Conservation (phyloP, 805 yeast genomes). For the Pichia sporocuriosa region DNA sequence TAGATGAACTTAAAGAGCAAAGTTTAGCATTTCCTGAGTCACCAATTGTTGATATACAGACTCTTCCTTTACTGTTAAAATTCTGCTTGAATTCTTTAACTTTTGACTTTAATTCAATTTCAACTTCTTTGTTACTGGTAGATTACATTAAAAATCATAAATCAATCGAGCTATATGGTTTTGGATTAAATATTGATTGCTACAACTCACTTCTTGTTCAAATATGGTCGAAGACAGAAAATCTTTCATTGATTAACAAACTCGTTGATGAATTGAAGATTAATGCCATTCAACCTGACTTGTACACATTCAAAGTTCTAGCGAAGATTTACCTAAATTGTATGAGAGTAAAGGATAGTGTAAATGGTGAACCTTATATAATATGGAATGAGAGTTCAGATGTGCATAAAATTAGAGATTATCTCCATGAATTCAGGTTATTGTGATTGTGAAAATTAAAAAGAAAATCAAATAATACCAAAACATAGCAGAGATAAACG, state of each 20-base stretch:
- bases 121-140: slow-evolving; percentile 19
- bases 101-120: slow-evolving; percentile 25
- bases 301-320: slow-evolving; percentile 23
- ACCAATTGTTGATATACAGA: slow-evolving; percentile 20
- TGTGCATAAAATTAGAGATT: slow-evolving; percentile 22
- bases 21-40: slow-evolving; percentile 12
- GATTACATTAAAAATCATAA: slow-evolving; percentile 23
- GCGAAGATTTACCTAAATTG: slow-evolving; percentile 24
- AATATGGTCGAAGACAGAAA: slow-evolving; percentile 25
- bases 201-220: slow-evolving; percentile 25
- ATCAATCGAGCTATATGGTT: slow-evolving; percentile 26
- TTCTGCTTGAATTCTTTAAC: slow-evolving; percentile 27
- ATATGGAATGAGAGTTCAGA: slow-evolving; percentile 26
- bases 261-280: slow-evolving; percentile 25
- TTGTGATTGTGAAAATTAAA: no score
- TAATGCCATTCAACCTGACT: slow-evolving; percentile 28
- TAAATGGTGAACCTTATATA: slow-evolving; percentile 21
- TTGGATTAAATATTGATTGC: slow-evolving; percentile 26
- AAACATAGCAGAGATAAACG: no score
- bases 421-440: slow-evolving; percentile 13
- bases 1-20: background rate
- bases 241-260: slow-evolving; percentile 19
- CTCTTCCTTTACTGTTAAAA: slow-evolving; percentile 24
- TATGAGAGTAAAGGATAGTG: slow-evolving; percentile 22
- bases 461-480: no score